Evolutionary conservation across 768 basidiomycete species (phyloP), one percentile per base, ranked within the genome.

Genomic region (Hygrophorus russula): DNA sequence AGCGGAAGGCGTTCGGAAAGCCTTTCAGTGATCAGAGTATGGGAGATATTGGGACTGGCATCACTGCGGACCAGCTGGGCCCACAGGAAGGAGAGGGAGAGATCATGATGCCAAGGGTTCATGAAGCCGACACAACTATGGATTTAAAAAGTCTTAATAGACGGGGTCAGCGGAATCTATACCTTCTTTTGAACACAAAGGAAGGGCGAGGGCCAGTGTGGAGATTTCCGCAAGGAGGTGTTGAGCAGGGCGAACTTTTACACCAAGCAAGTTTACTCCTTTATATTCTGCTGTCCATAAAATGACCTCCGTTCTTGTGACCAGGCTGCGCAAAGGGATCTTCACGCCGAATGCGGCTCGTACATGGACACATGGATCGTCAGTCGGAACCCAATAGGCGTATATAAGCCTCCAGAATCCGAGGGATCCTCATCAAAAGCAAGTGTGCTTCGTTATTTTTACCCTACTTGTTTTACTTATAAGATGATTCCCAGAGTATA

Each of bases 301-400:
- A 14, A 30, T 31, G 20, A 17, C 34, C 24, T 24, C 24, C 18
- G 17, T 38, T 38, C 17, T 44, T n/a, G 44, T 53, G 17, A 51
- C 1, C 46, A 91, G 83, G 81, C 89, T 31, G 89, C 90, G 3
- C 70, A 78, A 41, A 69, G 81, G 39, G 75, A 82, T 47, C 68
- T 97, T 15, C 63, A 66, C 38, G 71, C 75, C 2, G 74, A 83
- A 56, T 87, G 84, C 49, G 92, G 92, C 8, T 65, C 71, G 34
- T 65, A 78, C 41, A 89, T 98, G 83, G 92, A 98, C 55, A 80
- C 80, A 10, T 98, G 94, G 93, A 68, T 93, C 48, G 89, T 94
- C n/a, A 78, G 88, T 41, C 76, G 82, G 42, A 85, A 83, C 44
- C 94, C 94, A 2, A 77, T 94, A 51, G 91, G 90, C 3, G 71